Evolutionary conservation across 208 protist species (phyloP).

Genomic region (Crithidia brevicula): DNA sequence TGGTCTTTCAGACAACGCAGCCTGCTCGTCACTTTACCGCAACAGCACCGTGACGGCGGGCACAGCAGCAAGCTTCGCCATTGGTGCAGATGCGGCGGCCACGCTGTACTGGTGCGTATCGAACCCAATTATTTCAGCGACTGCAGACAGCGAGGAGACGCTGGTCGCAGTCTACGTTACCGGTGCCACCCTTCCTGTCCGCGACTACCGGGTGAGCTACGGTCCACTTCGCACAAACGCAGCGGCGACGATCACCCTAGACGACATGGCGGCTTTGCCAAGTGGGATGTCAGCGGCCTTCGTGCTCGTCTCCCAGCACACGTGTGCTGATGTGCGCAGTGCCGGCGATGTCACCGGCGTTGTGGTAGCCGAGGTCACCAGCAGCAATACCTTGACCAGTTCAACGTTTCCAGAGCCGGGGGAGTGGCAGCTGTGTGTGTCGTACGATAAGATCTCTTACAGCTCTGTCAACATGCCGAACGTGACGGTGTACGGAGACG

Average conservation of each 20-base stretch:
- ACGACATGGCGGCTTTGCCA: background rate
- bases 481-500: conserved; percentile 10
- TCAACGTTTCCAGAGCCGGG: background rate
- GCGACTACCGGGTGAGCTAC: conserved; percentile 1
- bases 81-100: background rate
- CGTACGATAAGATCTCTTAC: background rate
- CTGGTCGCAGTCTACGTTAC: background rate
- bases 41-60: background rate
- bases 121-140: background rate
- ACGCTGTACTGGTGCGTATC: conserved; percentile 13
- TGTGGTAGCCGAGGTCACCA: background rate
- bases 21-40: background rate
- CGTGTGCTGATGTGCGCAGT: background rate
- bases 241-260: background rate
- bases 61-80: background rate
- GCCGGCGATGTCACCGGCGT: background rate
- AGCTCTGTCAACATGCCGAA: background rate
- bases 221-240: background rate
- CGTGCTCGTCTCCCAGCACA: background rate
- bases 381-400: background rate
- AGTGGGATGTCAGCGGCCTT: background rate
- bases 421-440: conserved; percentile 8
- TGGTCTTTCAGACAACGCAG: too few relatives aligned
- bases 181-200: background rate
- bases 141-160: background rate